Evolutionary conservation across 2,329 filamentous ascomycete genomes (phyloP).

Genomic region (Talaromyces albobiverticillius): DNA sequence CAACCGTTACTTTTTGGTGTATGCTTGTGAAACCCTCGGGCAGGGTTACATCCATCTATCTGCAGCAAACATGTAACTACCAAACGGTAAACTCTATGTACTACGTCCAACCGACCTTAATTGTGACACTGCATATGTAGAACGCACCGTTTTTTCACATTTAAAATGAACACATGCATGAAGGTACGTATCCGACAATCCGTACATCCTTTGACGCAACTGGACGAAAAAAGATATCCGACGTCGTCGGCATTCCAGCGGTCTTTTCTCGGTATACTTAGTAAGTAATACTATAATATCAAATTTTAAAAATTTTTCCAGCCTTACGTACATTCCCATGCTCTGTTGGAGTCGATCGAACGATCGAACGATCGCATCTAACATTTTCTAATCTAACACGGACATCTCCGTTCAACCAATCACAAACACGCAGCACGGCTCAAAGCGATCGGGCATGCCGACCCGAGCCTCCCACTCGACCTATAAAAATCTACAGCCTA

Average conservation of each 20-base stretch:
- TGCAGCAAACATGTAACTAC: background rate
- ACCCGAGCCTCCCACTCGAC: background rate
- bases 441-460: conserved; percentile 7
- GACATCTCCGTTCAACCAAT: background rate
- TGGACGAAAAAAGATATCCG: background rate
- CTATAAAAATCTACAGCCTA: background rate
- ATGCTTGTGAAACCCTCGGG: background rate
- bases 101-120: background rate
- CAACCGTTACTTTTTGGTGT: background rate
- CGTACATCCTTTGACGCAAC: background rate
- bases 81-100: background rate
- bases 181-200: background rate
- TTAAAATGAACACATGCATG: background rate
- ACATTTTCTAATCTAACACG: background rate
- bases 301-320: background rate
- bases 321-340: background rate
- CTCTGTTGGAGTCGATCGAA: background rate
- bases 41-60: conserved; percentile 2
- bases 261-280: background rate
- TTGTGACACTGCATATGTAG: background rate
- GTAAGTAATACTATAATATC: background rate
- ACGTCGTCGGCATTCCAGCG: background rate
- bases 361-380: background rate
- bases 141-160: background rate
- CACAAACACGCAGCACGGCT: background rate